Evolutionary conservation across 148 eudicot genomes (phyloP).

Genomic region (Vaccinium corymbosum): DNA sequence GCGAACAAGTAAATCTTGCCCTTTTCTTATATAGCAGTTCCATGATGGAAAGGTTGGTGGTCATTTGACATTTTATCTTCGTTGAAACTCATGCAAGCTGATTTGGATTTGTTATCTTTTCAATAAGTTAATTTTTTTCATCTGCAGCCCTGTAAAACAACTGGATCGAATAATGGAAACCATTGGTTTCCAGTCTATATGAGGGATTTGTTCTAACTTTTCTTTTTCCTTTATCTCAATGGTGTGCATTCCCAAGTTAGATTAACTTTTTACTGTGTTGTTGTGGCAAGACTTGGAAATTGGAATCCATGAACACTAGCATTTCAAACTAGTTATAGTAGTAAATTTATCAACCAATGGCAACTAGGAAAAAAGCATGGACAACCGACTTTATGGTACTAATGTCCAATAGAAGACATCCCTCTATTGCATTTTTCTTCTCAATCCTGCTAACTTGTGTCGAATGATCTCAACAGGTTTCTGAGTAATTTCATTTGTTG

Average conservation of each 20-base stretch:
- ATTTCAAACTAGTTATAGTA: background rate
- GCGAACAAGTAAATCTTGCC: background rate
- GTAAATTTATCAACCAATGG: background rate
- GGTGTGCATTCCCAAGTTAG: background rate
- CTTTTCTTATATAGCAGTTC: background rate
- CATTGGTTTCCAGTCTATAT: background rate
- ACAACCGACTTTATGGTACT: background rate
- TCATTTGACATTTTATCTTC: background rate
- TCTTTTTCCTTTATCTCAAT: background rate
- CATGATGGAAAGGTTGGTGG: background rate
- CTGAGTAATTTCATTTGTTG: background rate
- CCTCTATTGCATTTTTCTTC: background rate
- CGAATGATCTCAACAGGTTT: slow-evolving; percentile 1
- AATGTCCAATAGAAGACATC: background rate
- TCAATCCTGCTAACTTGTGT: slow-evolving; percentile 5
- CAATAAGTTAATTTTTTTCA: background rate
- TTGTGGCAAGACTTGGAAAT: background rate
- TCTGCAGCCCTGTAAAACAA: background rate
- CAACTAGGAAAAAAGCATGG: background rate
- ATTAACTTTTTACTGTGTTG: background rate
- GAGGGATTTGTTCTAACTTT: background rate
- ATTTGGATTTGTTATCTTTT: background rate
- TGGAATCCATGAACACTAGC: background rate
- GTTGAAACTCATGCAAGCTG: background rate
- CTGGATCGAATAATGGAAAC: background rate